A percentile compares a stretch with the other conserved stretches of the same genome.
Conservation (phyloP, 1,284 basidiomycete species). For the Jaminaea rosea region DNA sequence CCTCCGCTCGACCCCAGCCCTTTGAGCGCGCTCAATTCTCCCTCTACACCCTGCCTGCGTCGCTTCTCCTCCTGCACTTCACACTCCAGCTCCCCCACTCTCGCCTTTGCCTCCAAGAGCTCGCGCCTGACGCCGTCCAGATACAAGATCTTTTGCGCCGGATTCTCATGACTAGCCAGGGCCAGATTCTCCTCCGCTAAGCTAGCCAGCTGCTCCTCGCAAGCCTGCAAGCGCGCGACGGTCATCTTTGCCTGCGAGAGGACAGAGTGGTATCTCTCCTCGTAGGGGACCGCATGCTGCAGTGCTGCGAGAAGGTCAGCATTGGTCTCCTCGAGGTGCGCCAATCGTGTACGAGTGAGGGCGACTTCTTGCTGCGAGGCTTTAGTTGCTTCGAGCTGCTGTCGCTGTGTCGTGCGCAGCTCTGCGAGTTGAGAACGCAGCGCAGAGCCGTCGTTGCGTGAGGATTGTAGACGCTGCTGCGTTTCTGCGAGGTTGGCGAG, state of each 20-base stretch:
- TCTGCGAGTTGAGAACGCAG: no score
- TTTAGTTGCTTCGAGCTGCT: no score
- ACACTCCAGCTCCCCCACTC: background rate
- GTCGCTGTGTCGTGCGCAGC: no score
- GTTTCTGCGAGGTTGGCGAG: no score
- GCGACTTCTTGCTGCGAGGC: no score
- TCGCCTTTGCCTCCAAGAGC: background rate
- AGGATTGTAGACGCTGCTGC: no score
- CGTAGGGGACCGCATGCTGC: background rate
- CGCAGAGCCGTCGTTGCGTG: no score
- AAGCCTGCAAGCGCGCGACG: background rate
- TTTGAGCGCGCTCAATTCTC: background rate
- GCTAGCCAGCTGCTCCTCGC: background rate
- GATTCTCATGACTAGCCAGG: conserved; percentile 5
- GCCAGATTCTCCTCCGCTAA: conserved; percentile 5
- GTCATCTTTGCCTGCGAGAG: background rate
- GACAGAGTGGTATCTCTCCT: background rate
- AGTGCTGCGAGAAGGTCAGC: conserved; percentile 5
- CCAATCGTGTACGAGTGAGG: no score
- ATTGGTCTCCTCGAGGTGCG: no score
- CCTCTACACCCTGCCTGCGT: background rate
- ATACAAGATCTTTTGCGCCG: conserved; percentile 8
- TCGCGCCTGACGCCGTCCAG: conserved; percentile 3
- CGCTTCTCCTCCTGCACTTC: background rate
- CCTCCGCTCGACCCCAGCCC: background rate